Base-by-base conservation (phyloP, 768 basidiomycete species). In the Collybiopsis luxurians region DNA sequence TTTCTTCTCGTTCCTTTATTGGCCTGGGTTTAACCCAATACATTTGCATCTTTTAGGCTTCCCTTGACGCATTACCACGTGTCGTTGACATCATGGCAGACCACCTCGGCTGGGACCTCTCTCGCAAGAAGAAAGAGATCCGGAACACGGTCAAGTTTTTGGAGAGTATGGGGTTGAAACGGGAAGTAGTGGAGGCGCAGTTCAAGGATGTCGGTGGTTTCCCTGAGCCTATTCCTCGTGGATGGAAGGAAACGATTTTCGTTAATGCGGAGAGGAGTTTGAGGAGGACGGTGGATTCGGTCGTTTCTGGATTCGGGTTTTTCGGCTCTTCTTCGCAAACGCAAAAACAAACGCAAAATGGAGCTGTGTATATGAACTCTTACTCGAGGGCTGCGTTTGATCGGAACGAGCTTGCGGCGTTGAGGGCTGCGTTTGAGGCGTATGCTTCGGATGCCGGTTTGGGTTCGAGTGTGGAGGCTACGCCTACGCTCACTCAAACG, bases 81-180 rank as follows among this genome's bases (percentile, higher is more conserved):
- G 87, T 99, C 48, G 86, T 96, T 59, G 91, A 92, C 57, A 89
- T 97, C 69, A 96, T 98, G 94, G 82, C 83, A 4, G 81, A 81
- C 15, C 94, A 98, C 67, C 80, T 95, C 5, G 75, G 79, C 12
- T 99, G 96, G 96, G 78, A 80, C 58, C 69, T 72, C 26, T 62
- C 75, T 15, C 80, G 86, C 63, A 81, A 85, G 62, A 70, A 74
- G 52, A 64, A 72, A 55, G 90, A 98, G 70, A 74, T 88, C 55
- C 71, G 74, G 30, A 67, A 71, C 3, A 84, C 86, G 0, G 76
- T 88, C 19, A 69, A 67, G 42, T 96, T 92, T 74, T 79, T 97
- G 39, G 78, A 76, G 57, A 88, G 82, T 62, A 98, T 98, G 96
- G 95, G 95, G 0, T 77, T 97, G 36, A 78, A 78, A 40, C 76